phyloP scores from a whole-genome alignment of 2,329 filamentous ascomycete genomes.

The Bipolaris victoriae region DNA sequence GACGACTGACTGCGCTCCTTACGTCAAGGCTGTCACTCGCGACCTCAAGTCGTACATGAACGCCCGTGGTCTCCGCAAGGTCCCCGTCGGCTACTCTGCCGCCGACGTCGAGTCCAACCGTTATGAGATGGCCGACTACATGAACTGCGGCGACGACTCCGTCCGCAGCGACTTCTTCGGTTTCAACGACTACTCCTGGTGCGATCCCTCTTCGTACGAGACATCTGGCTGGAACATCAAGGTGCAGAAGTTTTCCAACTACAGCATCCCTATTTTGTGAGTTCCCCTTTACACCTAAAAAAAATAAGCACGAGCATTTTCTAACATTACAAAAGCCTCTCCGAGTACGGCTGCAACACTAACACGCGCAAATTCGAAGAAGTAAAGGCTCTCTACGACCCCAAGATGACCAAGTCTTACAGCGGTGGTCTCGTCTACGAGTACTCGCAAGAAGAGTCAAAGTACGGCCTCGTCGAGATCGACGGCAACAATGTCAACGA shows the following conservation, averaged over 20 bases:
- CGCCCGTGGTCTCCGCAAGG: conserved; percentile 69
- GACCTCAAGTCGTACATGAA: conserved; percentile 83
- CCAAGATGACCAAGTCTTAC: conserved; percentile 86
- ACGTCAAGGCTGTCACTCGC: conserved; percentile 73
- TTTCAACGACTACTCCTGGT: conserved; percentile 91
- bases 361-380: conserved; percentile 84
- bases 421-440: conserved; percentile 97
- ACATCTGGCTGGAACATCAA: conserved; percentile 84
- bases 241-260: conserved; percentile 84
- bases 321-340: conserved; percentile 62
- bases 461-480: conserved; percentile 77
- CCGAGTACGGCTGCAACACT: conserved; percentile 89
- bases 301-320: background rate
- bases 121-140: conserved; percentile 84
- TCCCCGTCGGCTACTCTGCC: conserved; percentile 81
- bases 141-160: conserved; percentile 89
- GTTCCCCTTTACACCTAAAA: conserved; percentile 11
- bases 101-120: conserved; percentile 87
- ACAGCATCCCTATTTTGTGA: conserved; percentile 83
- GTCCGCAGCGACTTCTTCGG: conserved; percentile 87
- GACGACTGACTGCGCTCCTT: conserved; percentile 71
- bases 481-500: conserved; percentile 62
- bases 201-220: conserved; percentile 71
- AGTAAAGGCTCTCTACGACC: conserved; percentile 77
- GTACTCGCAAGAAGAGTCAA: conserved; percentile 74